Evolutionary conservation across 1,139 yeast genomes (phyloP).

Genomic region (Kurtzmaniella quercitrusa): DNA sequence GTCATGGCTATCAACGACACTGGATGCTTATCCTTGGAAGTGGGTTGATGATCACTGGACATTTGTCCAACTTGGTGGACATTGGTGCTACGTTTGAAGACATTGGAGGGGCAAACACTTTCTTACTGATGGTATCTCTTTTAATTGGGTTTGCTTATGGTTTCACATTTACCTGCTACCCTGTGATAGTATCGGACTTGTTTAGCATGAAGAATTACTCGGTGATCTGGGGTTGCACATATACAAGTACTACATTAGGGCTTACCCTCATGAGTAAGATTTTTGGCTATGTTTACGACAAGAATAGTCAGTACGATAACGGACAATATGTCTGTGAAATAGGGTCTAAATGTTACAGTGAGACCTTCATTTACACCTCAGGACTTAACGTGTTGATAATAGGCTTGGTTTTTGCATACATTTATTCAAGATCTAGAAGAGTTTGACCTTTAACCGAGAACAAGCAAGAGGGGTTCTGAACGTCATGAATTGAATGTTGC

Average conservation of each 20-base stretch:
- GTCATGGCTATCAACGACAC: slow-evolving; percentile 52
- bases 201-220: slow-evolving; percentile 73
- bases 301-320: slow-evolving; percentile 20
- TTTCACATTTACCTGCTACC: slow-evolving; percentile 72
- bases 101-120: slow-evolving; percentile 27
- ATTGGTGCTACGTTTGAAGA: slow-evolving; percentile 20
- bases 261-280: slow-evolving; percentile 34
- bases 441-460: neutral
- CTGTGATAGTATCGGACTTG: slow-evolving; percentile 72
- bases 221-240: slow-evolving; percentile 75
- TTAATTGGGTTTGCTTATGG: slow-evolving; percentile 78
- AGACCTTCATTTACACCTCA: slow-evolving; percentile 34
- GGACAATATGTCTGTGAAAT: slow-evolving; percentile 26
- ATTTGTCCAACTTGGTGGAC: slow-evolving; percentile 33
- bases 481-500: too few species aligned
- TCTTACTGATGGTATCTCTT: slow-evolving; percentile 46
- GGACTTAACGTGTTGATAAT: slow-evolving; percentile 23
- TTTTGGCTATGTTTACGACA: slow-evolving; percentile 39
- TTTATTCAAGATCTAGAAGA: slow-evolving; percentile 10
- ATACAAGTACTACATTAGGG: slow-evolving; percentile 49
- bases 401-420: slow-evolving; percentile 20
- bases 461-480: too few species aligned
- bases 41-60: slow-evolving; percentile 34
- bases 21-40: slow-evolving; percentile 63
- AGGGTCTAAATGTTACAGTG: slow-evolving; percentile 37